Base-by-base conservation (phyloP, 2,329 filamentous ascomycete genomes). In the Dactylellina parvicollis region DNA sequence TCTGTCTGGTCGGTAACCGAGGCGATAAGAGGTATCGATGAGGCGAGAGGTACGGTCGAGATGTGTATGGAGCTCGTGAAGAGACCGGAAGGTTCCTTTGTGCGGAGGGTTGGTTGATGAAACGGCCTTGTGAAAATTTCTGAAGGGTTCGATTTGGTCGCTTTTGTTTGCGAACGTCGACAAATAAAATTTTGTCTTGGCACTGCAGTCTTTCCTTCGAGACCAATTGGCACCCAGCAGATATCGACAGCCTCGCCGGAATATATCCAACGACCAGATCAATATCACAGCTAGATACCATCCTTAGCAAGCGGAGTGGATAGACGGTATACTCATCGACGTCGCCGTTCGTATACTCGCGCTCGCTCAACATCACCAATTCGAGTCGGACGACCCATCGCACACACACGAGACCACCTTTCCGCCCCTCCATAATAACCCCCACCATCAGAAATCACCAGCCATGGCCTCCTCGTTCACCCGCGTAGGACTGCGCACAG, bases 181-280 rank as follows among this genome's bases (percentile, higher is more conserved):
- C 64, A 60, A 55, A 22, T 24, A 49, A 55, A 64, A 52, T 71
- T 71, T 71, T 52, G 66, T 62, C 66, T 71, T 71, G 66, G 66
- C 66, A 24, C 16, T 44, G 24, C 46, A 64, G 34, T 44, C 52
- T 40, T 24, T 20, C n/a, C 42, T 32, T 59, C 42, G 9, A 30
- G 38, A 34, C 42, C 18, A 36, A 20, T 40, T 62, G 24, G 28
- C 30, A 2, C 8, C 57, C 7, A 22, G 40, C 32, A 26, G 16
- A n/a, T 28, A 30, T 1, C 59, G 20, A 54, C 59, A 24, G 16
- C 30, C 18, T 24, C 12, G 36, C 14, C 18, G 40, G 10, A 5
- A 47, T 50, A 40, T 28, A 54, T 16, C 20, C 24, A 10, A 44
- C 49, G 24, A 46, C 18, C 10, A 34, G 24, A 32, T 18, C n/a